These are phyloP conservation scores for Solanum sparsipilum DNA, from an alignment of 257 asterid genomes.

Conservation along the genomic window DNA sequence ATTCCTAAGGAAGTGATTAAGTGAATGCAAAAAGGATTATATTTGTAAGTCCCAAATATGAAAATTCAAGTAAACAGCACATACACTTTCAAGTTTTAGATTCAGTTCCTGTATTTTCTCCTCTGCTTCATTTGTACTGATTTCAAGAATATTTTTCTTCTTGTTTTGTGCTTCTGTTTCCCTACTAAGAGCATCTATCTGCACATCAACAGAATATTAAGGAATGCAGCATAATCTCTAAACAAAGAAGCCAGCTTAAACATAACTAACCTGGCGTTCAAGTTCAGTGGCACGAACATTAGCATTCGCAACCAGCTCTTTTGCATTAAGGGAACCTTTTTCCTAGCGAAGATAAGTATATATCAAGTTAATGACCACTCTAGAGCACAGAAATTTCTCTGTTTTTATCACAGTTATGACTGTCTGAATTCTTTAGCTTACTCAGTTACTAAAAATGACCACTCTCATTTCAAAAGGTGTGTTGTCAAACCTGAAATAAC, in stretches of 20 bases:
- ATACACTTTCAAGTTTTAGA: conserved; percentile 33
- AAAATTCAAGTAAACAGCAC: not conserved
- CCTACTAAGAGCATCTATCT: conserved; percentile 28
- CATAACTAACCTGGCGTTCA: conserved; percentile 26
- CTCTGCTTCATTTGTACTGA: conserved; percentile 21
- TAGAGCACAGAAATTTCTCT: not conserved
- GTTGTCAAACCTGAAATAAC: conserved; percentile 14
- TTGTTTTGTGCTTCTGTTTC: conserved; percentile 28
- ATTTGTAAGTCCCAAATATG: not conserved
- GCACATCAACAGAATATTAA: not conserved
- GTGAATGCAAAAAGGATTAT: not conserved
- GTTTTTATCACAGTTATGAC: not conserved
- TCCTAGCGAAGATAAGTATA: conserved; percentile 4
- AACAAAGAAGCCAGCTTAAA: not conserved
- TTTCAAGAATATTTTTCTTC: conserved; percentile 21
- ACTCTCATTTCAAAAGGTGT: not conserved
- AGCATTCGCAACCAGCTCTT: conserved; percentile 20
- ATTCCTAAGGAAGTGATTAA: not conserved
- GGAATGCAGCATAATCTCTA: not conserved
- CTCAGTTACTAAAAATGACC: not conserved
- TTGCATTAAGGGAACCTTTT: conserved; percentile 16
- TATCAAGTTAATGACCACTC: not conserved
- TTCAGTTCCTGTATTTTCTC: conserved; percentile 22
- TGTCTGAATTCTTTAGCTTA: not conserved
- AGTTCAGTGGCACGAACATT: conserved; percentile 20